Conservation (phyloP, 2,329 filamentous ascomycete genomes). For the Venturiaceae sp. region DNA sequence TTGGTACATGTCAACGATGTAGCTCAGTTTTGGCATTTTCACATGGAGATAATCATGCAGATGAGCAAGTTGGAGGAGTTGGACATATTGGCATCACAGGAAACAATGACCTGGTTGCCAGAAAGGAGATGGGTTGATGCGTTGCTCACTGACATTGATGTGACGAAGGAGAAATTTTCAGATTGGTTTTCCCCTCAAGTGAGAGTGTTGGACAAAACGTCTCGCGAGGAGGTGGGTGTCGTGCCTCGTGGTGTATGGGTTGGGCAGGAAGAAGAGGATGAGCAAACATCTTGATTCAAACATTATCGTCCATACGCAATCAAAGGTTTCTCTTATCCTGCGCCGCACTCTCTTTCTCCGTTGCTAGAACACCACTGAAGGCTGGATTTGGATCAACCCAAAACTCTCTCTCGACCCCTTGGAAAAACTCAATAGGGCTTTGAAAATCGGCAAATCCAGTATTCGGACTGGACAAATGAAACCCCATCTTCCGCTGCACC, state of each 20-base stretch:
- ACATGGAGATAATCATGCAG: background rate
- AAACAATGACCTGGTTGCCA: background rate
- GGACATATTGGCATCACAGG: background rate
- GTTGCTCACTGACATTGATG: background rate
- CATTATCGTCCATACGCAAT: too few species aligned
- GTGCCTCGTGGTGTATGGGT: background rate
- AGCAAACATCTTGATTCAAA: too few species aligned
- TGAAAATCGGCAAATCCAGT: too few species aligned
- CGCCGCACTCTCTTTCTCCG: too few species aligned
- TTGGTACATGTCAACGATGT: background rate
- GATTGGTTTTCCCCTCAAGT: background rate
- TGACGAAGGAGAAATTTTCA: background rate
- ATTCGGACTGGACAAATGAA: too few species aligned
- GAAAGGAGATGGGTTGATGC: background rate
- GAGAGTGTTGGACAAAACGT: background rate
- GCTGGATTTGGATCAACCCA: too few species aligned
- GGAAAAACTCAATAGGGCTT: too few species aligned
- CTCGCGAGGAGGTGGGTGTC: background rate
- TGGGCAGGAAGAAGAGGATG: background rate
- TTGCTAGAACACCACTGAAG: too few species aligned
- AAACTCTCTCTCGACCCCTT: too few species aligned
- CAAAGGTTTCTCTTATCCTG: too few species aligned
- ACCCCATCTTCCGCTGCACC: too few species aligned
- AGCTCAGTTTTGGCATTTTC: background rate
- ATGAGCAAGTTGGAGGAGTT: background rate